A percentile compares a stretch with the other conserved stretches of the same genome.
These are phyloP conservation scores for Stylosanthes scabra DNA, from an alignment of 331 rosid genomes.

Conservation along the genomic window DNA sequence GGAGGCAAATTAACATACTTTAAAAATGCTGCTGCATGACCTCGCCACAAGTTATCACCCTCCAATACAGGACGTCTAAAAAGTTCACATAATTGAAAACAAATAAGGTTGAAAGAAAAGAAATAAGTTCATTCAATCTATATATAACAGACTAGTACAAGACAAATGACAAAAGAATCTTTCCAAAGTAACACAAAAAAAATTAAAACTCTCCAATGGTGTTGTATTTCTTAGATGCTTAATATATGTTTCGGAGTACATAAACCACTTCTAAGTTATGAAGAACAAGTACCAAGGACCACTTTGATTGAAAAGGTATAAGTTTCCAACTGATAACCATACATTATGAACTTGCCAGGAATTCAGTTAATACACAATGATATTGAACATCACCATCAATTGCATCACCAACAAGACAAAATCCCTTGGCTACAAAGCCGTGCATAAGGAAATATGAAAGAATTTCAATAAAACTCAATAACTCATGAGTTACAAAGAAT, in stretches of 20 bases:
- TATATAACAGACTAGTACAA: background rate
- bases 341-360: constrained; percentile 3
- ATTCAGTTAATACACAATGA: constrained; percentile 30
- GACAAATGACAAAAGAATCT: constrained; percentile 6
- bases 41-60: constrained; percentile 99
- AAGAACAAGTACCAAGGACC: constrained; percentile 9
- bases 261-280: constrained; percentile 13
- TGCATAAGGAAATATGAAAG: constrained; percentile 73
- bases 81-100: constrained; percentile 28
- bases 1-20: constrained; percentile 76
- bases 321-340: background rate
- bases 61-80: constrained; percentile 75
- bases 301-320: constrained; percentile 12
- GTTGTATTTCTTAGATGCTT: constrained; percentile 8
- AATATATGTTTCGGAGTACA: constrained; percentile 5
- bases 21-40: constrained; percentile 94
- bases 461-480: constrained; percentile 68
- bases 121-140: constrained; percentile 1
- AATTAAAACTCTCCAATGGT: constrained; percentile 21
- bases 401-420: constrained; percentile 84
- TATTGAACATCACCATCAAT: constrained; percentile 67
- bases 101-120: background rate
- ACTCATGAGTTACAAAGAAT: no score
- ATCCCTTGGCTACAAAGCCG: constrained; percentile 91
- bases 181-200: constrained; percentile 22